A percentile compares a stretch with the other conserved stretches of the same genome.
These are phyloP conservation scores for Echinosophora koreensis DNA, from an alignment of 306 rosid species.

Conservation along the genomic window DNA sequence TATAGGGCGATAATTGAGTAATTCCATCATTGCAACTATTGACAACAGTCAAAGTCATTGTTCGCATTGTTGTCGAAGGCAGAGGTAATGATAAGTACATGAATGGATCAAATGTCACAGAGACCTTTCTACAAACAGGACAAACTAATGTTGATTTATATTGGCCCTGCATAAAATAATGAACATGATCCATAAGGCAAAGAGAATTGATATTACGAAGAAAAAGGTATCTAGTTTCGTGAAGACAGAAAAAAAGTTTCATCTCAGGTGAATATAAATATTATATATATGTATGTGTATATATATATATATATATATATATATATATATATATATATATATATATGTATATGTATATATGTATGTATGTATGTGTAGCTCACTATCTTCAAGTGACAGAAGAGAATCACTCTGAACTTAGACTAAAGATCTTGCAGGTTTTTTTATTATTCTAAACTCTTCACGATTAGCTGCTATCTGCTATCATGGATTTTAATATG, in stretches of 20 bases:
- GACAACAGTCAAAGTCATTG: slow-evolving; percentile 90
- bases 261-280: neutral
- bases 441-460: slow-evolving; percentile 33
- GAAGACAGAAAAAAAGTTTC: slow-evolving; percentile 32
- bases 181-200: slow-evolving; percentile 48
- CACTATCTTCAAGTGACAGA: neutral
- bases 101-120: slow-evolving; percentile 98
- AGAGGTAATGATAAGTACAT: slow-evolving; percentile 97
- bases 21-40: slow-evolving; percentile 64
- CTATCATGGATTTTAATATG: slow-evolving; percentile 35
- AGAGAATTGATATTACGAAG: slow-evolving; percentile 30
- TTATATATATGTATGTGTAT: no score
- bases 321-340: no score
- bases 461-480: slow-evolving; percentile 26
- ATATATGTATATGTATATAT: no score
- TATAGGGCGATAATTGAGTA: slow-evolving; percentile 63
- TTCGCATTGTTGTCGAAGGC: slow-evolving; percentile 90
- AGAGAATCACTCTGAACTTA: neutral
- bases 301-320: no score
- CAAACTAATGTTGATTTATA: slow-evolving; percentile 98
- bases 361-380: no score
- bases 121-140: slow-evolving; percentile 91
- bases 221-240: slow-evolving; percentile 12
- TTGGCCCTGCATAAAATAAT: slow-evolving; percentile 84
- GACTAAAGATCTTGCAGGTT: slow-evolving; percentile 18